phyloP scores from a whole-genome alignment of 2,329 filamentous ascomycete genomes.

The Pseudogymnoascus sp. region DNA sequence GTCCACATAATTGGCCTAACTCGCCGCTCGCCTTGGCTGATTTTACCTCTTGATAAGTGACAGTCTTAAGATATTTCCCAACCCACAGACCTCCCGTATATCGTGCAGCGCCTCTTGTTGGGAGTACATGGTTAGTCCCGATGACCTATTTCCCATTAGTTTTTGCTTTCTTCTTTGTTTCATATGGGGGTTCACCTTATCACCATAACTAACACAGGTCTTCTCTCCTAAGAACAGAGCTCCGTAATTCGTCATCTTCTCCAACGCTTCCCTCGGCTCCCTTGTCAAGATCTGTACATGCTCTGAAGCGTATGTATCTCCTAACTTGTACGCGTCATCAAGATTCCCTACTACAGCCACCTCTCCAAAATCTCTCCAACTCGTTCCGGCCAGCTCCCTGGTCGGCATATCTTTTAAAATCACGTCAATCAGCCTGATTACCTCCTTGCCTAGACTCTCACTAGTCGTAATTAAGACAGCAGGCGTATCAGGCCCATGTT shows the following conservation, averaged over 20 bases:
- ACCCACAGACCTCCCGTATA: conserved; percentile 51
- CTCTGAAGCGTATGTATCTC: conserved; percentile 44
- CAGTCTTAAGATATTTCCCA: conserved; percentile 46
- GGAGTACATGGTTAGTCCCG: conserved; percentile 49
- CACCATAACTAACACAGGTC: conserved; percentile 48
- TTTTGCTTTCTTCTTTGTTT: background rate
- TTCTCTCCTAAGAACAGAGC: conserved; percentile 45
- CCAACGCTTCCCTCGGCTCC: conserved; percentile 41
- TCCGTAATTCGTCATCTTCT: conserved; percentile 47
- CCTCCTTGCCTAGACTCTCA: conserved; percentile 33
- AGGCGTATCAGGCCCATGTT: conserved; percentile 48
- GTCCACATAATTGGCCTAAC: conserved; percentile 43
- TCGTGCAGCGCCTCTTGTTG: conserved; percentile 41
- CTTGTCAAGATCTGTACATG: conserved; percentile 47
- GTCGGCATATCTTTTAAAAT: conserved; percentile 38
- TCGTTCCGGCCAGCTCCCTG: conserved; percentile 36
- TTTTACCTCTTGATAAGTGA: conserved; percentile 48
- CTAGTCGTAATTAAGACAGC: conserved; percentile 46
- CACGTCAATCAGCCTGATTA: conserved; percentile 34
- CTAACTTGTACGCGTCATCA: conserved; percentile 39
- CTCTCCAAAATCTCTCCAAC: conserved; percentile 43
- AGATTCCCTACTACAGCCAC: conserved; percentile 38
- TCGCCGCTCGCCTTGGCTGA: conserved; percentile 40
- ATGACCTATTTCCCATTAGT: conserved; percentile 37
- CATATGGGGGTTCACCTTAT: conserved; percentile 36